Base-by-base conservation (phyloP, 441 rosid species). In the Gossypium gossypioides region DNA sequence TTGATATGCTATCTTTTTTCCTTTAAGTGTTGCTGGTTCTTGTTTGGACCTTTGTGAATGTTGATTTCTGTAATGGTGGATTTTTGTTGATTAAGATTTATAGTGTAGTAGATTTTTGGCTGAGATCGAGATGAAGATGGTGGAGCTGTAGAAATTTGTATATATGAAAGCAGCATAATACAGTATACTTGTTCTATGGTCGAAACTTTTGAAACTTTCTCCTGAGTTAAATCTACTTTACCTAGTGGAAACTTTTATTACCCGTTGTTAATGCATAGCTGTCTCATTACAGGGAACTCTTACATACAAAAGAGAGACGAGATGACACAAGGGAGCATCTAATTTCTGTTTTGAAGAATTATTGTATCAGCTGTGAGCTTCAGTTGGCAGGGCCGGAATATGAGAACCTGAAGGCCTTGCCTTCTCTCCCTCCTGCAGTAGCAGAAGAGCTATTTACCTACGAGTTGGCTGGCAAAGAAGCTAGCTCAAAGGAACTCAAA, bases 311-410 rank as follows among this genome's bases (percentile, higher is more conserved):
- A 70, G 68, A 75, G 78, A 83, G 89, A 44, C 88, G 75, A 40
- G 83, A 81, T 3, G 76, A 86, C 12, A 84, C 87, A 2, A 69
- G 79, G 76, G 77, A 79, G 22, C 85, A 72, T 74, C 61, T 87
- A 52, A 80, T 78, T 0, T 65, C 78, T 40, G 80, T 78, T 44
- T 72, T 86, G 0, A 88, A 86, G 1, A 86, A 81, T 15, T 80
- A 78, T 32, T 78, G 86, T 71, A 79, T 81, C 51, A 83, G 84
- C 71, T 87, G 87, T 73, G 89, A 87, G 76, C 81, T 87, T 22
- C 83, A 86, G 72, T 59, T 81, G 77, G 84, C 86, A 15, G 83
- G 87, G 4, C 84, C 86, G 1, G 89, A 83, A 77, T 64, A 82
- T 64, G 87, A 77, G 69, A 81, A 77, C 40, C 56, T 77, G 25